Percentiles rank a stretch among this genome's conserved stretches.
phyloP scores from a whole-genome alignment of 2,329 filamentous ascomycete species.

The Blastomyces silverae region DNA sequence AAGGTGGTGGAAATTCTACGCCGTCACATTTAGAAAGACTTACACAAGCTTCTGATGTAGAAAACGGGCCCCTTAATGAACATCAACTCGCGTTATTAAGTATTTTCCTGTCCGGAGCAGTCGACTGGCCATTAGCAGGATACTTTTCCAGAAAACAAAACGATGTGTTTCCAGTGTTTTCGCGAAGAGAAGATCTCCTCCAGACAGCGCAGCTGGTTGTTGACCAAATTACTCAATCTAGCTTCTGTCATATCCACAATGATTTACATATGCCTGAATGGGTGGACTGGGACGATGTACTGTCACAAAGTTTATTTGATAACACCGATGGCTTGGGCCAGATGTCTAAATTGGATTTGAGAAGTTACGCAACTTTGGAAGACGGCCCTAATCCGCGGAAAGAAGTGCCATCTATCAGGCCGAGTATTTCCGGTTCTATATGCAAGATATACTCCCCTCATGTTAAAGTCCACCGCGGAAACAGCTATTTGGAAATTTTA shows the following conservation, averaged over 20 bases:
- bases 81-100: conserved; percentile 35
- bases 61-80: conserved; percentile 21
- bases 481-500: conserved; percentile 49
- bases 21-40: conserved; percentile 29
- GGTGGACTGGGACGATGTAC: conserved; percentile 5
- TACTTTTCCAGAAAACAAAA: conserved; percentile 35
- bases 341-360: conserved; percentile 33
- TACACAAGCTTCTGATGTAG: conserved; percentile 22
- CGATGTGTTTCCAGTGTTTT: conserved; percentile 30
- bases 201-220: conserved; percentile 38
- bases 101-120: conserved; percentile 35
- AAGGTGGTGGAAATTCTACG: conserved; percentile 29
- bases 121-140: conserved; percentile 37
- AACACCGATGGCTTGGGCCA: conserved; percentile 28
- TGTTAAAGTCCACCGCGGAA: conserved; percentile 49
- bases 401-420: conserved; percentile 19
- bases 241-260: conserved; percentile 34
- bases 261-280: conserved; percentile 15
- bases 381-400: conserved; percentile 24
- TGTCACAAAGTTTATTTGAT: conserved; percentile 28
- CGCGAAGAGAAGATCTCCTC: conserved; percentile 33
- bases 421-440: conserved; percentile 29
- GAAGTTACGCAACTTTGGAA: conserved; percentile 31
- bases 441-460: conserved; percentile 46
- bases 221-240: conserved; percentile 42